Percentiles rank a stretch among this genome's conserved stretches.
These are phyloP conservation scores for Ascobolus immersus DNA, from an alignment of 495 filamentous ascomycete species.

Conservation along the genomic window DNA sequence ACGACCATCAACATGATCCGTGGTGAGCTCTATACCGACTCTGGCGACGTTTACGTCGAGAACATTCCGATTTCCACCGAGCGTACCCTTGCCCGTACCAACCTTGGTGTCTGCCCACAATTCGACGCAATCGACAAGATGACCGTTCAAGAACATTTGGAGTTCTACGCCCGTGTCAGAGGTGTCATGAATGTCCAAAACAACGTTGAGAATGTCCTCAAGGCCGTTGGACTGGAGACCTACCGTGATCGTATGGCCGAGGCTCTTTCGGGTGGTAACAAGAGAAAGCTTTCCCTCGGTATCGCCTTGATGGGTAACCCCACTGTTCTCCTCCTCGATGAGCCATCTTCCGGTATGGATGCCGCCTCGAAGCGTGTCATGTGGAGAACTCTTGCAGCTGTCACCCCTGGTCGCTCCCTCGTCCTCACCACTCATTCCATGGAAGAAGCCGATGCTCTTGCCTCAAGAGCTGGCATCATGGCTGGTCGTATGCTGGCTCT, in stretches of 20 bases:
- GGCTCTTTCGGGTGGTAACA: conserved; percentile 47
- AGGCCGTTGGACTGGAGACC: conserved; percentile 31
- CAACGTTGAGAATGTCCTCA: conserved; percentile 33
- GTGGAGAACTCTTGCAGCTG: conserved; percentile 40
- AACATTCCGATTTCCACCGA: conserved; percentile 37
- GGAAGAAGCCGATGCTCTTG: conserved; percentile 57
- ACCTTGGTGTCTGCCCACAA: conserved; percentile 58
- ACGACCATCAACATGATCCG: conserved; percentile 66
- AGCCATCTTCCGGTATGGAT: conserved; percentile 44
- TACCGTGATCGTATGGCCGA: conserved; percentile 36
- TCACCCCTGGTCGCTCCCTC: conserved; percentile 34
- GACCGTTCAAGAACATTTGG: conserved; percentile 44
- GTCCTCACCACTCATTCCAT: conserved; percentile 54
- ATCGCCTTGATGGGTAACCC: conserved; percentile 58
- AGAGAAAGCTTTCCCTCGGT: conserved; percentile 45
- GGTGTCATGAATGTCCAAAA: conserved; percentile 36
- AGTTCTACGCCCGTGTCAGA: conserved; percentile 46
- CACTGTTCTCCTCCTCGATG: conserved; percentile 44
- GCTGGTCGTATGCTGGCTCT: conserved; percentile 46
- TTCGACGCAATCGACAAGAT: conserved; percentile 41
- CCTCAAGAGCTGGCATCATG: conserved; percentile 42
- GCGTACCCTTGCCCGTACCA: conserved; percentile 36
- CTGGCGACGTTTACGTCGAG: conserved; percentile 51
- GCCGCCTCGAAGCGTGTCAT: conserved; percentile 48
- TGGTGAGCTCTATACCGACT: conserved; percentile 47